phyloP scores from a whole-genome alignment of 2,329 filamentous ascomycete genomes.

The Blastomyces emzantsi region DNA sequence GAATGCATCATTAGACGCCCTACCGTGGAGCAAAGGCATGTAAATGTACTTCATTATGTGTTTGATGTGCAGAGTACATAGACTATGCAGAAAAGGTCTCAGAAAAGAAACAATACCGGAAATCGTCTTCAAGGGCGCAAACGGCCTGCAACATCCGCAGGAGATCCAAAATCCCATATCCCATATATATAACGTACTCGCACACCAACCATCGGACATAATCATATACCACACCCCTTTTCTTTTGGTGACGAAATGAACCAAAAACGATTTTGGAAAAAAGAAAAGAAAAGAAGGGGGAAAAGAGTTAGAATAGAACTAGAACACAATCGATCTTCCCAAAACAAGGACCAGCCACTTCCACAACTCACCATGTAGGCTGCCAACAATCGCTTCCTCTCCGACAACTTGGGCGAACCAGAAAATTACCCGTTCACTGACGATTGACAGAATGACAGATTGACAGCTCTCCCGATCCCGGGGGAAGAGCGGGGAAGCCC shows the following conservation, averaged over 20 bases:
- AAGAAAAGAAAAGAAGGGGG: too few species aligned
- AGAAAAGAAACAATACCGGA: neutral
- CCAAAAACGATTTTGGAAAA: too few species aligned
- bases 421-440: neutral
- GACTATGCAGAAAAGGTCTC: neutral
- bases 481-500: neutral
- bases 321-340: neutral
- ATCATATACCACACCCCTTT: neutral
- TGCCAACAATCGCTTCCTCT: neutral
- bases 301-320: neutral
- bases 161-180: neutral
- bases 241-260: neutral
- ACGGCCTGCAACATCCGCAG: neutral
- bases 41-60: neutral
- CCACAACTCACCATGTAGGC: neutral
- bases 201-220: neutral
- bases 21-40: neutral
- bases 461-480: neutral
- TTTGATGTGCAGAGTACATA: neutral
- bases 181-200: neutral
- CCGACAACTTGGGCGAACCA: neutral
- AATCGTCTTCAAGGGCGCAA: neutral
- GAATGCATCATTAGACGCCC: neutral
- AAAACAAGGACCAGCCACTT: neutral
- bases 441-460: neutral